These are phyloP conservation scores for Aschersonia sp. DNA, from an alignment of 2,329 filamentous ascomycete species.

Conservation along the genomic window DNA sequence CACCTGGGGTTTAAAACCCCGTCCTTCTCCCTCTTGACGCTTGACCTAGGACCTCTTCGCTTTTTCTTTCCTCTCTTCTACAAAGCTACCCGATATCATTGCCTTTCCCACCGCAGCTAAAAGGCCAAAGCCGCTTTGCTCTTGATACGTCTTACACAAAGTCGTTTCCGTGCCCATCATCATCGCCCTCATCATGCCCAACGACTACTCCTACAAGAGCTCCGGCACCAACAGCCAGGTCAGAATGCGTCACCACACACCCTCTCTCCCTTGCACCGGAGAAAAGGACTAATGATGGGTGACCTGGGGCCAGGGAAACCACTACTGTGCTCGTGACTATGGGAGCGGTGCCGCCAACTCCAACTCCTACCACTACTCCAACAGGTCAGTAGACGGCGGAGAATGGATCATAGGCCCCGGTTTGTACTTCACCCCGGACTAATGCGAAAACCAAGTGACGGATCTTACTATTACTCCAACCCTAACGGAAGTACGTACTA, in stretches of 20 bases:
- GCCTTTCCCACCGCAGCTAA: too few species aligned
- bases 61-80: too few species aligned
- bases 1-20: too few species aligned
- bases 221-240: slow-evolving; percentile 51
- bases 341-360: slow-evolving; percentile 37
- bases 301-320: slow-evolving; percentile 35
- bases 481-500: slow-evolving; percentile 51
- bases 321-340: slow-evolving; percentile 52
- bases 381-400: slow-evolving; percentile 26
- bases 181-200: slow-evolving; percentile 5
- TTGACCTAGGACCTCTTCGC: too few species aligned
- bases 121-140: too few species aligned
- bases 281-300: neutral
- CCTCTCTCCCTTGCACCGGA: too few species aligned
- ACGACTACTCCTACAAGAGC: slow-evolving; percentile 28
- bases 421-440: neutral
- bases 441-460: slow-evolving; percentile 22
- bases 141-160: neutral
- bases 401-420: too few species aligned
- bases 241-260: slow-evolving; percentile 5
- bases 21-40: too few species aligned
- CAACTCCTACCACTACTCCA: slow-evolving; percentile 56
- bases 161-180: neutral
- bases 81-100: too few species aligned
- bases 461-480: slow-evolving; percentile 64